These are phyloP conservation scores for Penicillium hordei DNA, from an alignment of 2,329 filamentous ascomycete genomes.

Conservation along the genomic window DNA sequence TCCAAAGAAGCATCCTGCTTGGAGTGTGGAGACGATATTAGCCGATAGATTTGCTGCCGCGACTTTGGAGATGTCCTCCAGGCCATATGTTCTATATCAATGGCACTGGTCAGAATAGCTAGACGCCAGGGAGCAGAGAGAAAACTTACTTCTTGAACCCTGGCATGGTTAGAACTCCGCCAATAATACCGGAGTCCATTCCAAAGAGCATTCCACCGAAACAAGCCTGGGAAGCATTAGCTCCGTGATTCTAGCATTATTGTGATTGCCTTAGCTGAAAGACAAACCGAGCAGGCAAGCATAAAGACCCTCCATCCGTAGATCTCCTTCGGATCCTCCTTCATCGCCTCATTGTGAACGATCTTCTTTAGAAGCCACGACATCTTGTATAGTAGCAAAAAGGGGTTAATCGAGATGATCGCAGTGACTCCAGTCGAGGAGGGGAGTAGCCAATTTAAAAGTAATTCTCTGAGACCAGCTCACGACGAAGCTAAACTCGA, in stretches of 20 bases:
- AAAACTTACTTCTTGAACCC: slow-evolving; percentile 54
- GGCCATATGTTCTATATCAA: slow-evolving; percentile 52
- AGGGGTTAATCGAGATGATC: slow-evolving; percentile 17
- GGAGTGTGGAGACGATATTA: slow-evolving; percentile 70
- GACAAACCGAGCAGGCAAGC: slow-evolving; percentile 57
- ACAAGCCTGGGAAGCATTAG: slow-evolving; percentile 49
- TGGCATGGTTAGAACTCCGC: slow-evolving; percentile 63
- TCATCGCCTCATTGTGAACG: slow-evolving; percentile 71
- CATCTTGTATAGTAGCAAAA: slow-evolving; percentile 33
- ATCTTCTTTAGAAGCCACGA: slow-evolving; percentile 53
- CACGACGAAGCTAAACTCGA: background rate
- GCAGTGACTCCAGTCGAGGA: slow-evolving; percentile 15
- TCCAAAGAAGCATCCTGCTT: slow-evolving; percentile 67
- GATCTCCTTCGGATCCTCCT: slow-evolving; percentile 63
- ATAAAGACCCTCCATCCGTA: slow-evolving; percentile 69
- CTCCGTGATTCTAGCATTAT: background rate
- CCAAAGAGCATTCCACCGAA: slow-evolving; percentile 70
- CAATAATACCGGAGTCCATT: slow-evolving; percentile 66
- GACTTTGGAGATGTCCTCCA: slow-evolving; percentile 43
- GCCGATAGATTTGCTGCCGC: slow-evolving; percentile 58
- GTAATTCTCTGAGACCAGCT: background rate
- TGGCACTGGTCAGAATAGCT: slow-evolving; percentile 16
- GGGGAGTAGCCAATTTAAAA: slow-evolving; percentile 3
- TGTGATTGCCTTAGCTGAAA: background rate
- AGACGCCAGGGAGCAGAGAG: background rate